phyloP scores from a whole-genome alignment of 139 green algal genomes.

The Chlorella vulgaris region DNA sequence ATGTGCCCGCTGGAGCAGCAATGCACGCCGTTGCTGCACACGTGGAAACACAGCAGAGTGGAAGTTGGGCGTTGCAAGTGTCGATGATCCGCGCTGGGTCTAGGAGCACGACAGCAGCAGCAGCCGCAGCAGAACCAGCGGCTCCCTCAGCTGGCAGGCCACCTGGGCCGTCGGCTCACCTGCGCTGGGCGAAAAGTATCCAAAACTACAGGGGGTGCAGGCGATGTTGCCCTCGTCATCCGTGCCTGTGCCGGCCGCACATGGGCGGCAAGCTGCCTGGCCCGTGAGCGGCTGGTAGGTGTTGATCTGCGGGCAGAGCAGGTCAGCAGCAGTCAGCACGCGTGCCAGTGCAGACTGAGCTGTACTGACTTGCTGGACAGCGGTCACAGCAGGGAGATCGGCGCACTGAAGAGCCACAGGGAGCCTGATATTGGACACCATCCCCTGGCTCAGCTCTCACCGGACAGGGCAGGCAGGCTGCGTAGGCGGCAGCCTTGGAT shows the following conservation, averaged over 20 bases:
- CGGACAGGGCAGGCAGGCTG: conserved; percentile 8
- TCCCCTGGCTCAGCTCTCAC: no score
- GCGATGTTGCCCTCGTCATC: background rate
- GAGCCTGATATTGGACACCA: no score
- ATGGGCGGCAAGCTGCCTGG: background rate
- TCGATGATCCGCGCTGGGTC: no score
- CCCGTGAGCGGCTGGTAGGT: background rate
- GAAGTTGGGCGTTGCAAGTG: background rate
- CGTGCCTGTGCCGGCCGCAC: background rate
- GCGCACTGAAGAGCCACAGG: no score
- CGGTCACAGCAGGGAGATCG: background rate
- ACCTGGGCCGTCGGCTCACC: background rate
- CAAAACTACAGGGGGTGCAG: background rate
- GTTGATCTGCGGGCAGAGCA: background rate
- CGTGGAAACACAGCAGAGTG: background rate
- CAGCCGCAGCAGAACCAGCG: background rate
- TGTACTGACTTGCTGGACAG: no score
- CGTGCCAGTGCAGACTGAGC: no score
- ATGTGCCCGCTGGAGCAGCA: background rate
- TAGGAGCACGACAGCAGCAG: background rate
- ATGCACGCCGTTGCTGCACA: background rate
- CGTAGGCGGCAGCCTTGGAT: background rate
- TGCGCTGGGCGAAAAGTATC: background rate
- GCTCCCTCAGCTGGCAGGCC: background rate
- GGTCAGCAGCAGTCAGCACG: background rate